These are phyloP conservation scores for Globisporangium rhizosaccharum DNA, from an alignment of 352 stramenopile species.

Conservation along the genomic window DNA sequence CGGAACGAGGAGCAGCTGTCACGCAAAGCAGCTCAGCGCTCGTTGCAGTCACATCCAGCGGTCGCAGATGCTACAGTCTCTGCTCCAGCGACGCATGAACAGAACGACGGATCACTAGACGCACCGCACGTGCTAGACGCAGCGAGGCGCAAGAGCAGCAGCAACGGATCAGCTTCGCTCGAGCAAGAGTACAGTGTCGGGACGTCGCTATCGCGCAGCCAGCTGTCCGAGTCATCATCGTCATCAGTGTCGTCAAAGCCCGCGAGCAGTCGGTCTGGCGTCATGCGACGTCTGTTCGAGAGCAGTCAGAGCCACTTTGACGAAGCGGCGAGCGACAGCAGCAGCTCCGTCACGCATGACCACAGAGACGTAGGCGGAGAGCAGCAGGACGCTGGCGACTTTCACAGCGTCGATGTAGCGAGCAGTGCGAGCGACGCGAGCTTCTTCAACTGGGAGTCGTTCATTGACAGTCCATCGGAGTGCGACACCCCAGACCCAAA, in stretches of 20 bases:
- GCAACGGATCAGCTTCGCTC: conserved; percentile 24
- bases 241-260: conserved; percentile 5
- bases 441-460: conserved; percentile 57
- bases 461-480: conserved; percentile 52
- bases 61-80: neutral
- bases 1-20: conserved; percentile 13
- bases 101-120: no score
- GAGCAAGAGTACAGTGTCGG: conserved; percentile 22
- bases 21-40: neutral
- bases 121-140: neutral
- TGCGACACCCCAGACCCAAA: conserved; percentile 23
- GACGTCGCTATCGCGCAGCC: conserved; percentile 52
- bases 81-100: neutral
- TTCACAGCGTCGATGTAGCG: conserved; percentile 8
- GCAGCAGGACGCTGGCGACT: neutral
- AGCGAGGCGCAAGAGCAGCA: conserved; percentile 16
- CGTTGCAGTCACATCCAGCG: neutral
- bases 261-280: neutral
- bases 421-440: conserved; percentile 12
- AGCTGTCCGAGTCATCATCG: conserved; percentile 34
- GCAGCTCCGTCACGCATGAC: neutral
- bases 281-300: conserved; percentile 5
- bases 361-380: no score
- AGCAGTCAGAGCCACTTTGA: neutral
- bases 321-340: neutral